Conservation (phyloP, 306 rosid species). For the Castanopsis chinensis region DNA sequence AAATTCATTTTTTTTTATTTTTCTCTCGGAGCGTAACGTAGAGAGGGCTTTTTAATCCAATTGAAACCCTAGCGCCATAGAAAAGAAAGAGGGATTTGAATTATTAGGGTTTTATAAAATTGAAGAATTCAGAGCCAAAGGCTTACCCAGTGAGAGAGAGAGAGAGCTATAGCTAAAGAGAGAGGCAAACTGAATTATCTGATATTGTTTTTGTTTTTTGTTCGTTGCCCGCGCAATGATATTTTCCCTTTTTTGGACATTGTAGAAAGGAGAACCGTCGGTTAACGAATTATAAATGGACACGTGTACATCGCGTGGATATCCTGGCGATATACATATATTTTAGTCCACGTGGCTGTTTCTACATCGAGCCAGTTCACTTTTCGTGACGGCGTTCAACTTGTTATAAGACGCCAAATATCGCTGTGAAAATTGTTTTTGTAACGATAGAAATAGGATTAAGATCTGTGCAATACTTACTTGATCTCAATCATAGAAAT, state of each 20-base stretch:
- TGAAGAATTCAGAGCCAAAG: neutral
- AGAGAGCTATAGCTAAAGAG: conserved; percentile 1
- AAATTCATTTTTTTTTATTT: conserved; percentile 41
- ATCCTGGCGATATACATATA: neutral
- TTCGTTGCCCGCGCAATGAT: conserved; percentile 41
- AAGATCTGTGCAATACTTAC: too few relatives aligned
- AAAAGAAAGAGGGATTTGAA: neutral
- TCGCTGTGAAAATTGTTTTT: too few relatives aligned
- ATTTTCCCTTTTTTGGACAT: neutral
- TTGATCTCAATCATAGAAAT: too few relatives aligned
- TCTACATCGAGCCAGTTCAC: neutral
- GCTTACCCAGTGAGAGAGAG: conserved; percentile 5
- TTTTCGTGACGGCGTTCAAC: too few relatives aligned
- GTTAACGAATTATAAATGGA: neutral
- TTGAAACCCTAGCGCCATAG: conserved; percentile 62
- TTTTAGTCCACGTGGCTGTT: neutral
- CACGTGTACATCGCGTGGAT: neutral
- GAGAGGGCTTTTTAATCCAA: conserved; percentile 26
- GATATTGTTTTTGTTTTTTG: neutral
- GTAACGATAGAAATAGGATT: too few relatives aligned
- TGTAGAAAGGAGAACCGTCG: neutral
- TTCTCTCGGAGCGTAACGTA: neutral
- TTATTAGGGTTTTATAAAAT: neutral
- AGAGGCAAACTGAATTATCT: conserved; percentile 34
- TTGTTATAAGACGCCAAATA: too few relatives aligned